Percentiles rank a stretch among this genome's conserved stretches.
These are phyloP conservation scores for Colletotrichum magnum DNA, from an alignment of 2,329 filamentous ascomycete genomes.

Conservation along the genomic window DNA sequence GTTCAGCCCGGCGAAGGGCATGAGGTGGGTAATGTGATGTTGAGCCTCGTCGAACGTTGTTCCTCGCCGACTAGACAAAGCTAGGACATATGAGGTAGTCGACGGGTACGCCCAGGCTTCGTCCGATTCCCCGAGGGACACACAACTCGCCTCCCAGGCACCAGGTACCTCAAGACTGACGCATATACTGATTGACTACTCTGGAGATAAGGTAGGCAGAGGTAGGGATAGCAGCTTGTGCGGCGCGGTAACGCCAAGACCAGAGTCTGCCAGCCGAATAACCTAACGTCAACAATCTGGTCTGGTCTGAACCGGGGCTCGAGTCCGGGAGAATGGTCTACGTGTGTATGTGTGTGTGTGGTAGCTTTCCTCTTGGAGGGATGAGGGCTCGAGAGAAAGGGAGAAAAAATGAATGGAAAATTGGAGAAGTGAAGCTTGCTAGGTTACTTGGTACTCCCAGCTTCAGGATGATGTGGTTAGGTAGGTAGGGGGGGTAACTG, in stretches of 20 bases:
- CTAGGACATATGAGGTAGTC: slow-evolving; percentile 18
- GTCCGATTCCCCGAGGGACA: slow-evolving; percentile 21
- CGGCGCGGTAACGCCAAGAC: slow-evolving; percentile 30
- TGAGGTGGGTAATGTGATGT: slow-evolving; percentile 19
- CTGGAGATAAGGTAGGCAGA: slow-evolving; percentile 13
- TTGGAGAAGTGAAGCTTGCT: slow-evolving; percentile 37
- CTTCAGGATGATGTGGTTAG: not conserved
- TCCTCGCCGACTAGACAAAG: slow-evolving; percentile 11
- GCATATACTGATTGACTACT: slow-evolving; percentile 4
- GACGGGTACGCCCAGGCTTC: slow-evolving; percentile 25
- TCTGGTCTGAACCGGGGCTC: slow-evolving; percentile 5
- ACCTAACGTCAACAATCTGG: slow-evolving; percentile 7
- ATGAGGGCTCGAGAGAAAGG: not conserved
- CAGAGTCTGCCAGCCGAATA: slow-evolving; percentile 25
- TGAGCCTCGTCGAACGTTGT: slow-evolving; percentile 33
- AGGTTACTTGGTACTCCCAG: slow-evolving; percentile 33
- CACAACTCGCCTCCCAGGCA: slow-evolving; percentile 3
- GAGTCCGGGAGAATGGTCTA: no score
- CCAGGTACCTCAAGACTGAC: slow-evolving; percentile 11
- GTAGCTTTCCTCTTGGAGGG: not conserved
- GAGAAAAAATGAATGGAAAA: slow-evolving; percentile 16
- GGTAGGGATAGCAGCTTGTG: not conserved
- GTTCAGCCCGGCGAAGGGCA: not conserved
- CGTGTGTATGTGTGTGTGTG: no score
- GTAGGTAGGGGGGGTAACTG: no score